Percentiles rank a stretch among this genome's conserved stretches.
phyloP scores from a whole-genome alignment of 495 filamentous ascomycete genomes.

The Penicillium salamii region DNA sequence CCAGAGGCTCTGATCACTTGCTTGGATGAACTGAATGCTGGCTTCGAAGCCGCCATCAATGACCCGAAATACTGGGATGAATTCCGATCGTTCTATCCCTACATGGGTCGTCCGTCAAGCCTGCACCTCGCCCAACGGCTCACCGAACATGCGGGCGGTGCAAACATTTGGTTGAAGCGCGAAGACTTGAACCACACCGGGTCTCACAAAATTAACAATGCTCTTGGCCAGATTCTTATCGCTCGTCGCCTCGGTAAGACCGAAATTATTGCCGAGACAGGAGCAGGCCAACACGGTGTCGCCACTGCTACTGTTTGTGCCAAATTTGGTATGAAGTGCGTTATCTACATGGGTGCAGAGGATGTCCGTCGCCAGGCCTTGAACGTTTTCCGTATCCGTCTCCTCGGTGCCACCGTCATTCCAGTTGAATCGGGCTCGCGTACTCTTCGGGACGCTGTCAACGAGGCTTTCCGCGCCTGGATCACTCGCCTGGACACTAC shows the following conservation, averaged over 20 bases:
- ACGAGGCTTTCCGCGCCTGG: constrained; percentile 89
- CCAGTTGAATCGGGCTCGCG: constrained; percentile 81
- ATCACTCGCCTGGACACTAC: constrained; percentile 82
- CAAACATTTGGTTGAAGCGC: constrained; percentile 93
- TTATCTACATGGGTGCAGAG: constrained; percentile 90
- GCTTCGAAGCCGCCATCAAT: constrained; percentile 82
- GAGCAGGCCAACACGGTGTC: constrained; percentile 94
- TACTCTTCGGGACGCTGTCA: constrained; percentile 90
- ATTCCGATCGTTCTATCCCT: constrained; percentile 93
- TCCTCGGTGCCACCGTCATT: constrained; percentile 85
- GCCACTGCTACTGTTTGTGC: constrained; percentile 94
- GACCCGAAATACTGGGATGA: constrained; percentile 96
- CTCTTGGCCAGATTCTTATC: constrained; percentile 83
- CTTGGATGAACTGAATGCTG: constrained; percentile 80
- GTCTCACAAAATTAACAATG: constrained; percentile 97
- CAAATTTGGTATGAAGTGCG: constrained; percentile 94
- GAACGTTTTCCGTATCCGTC: constrained; percentile 93
- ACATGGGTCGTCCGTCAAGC: constrained; percentile 92
- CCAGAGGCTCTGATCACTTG: constrained; percentile 98
- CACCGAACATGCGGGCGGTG: constrained; percentile 84
- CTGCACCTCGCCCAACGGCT: constrained; percentile 85
- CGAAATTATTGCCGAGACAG: constrained; percentile 93
- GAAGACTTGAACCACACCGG: constrained; percentile 88
- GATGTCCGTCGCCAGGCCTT: constrained; percentile 93
- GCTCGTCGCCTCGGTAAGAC: constrained; percentile 84